Base-by-base conservation (phyloP, 1,139 yeast species). In the Meyerozyma guilliermondii region DNA sequence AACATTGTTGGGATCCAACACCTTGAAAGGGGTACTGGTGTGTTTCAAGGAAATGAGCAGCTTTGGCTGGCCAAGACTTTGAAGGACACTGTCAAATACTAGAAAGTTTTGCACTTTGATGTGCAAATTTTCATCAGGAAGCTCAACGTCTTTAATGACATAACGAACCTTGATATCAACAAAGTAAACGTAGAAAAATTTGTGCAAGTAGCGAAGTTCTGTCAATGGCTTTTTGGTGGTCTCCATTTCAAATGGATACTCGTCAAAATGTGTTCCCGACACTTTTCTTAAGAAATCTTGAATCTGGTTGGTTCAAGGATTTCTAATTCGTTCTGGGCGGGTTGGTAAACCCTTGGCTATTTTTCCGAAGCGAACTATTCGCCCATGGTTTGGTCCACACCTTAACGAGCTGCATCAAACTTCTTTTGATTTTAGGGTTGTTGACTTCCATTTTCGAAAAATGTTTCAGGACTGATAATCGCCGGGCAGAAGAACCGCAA, bases 401-500 rank as follows among this genome's bases (percentile, higher is more conserved):
- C 55, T 89, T 87, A 4, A 96, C 98, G 39, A 92, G 65, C 48
- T 87, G 83, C 55, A 92, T 83, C 42, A 87, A 72, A 1, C 89
- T 78, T 49, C 96, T 73, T 50, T 89, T 83, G 9, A 83, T 80
- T 28, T 69, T 74, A 5, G 63, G 65, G 52, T 52, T 70, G 5
- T 70, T 62, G 28, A 78, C 68, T 20, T 69, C 69, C 43, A 84
- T 79, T 40, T n/a, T 62, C 65, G 44, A 72, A 66, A 45, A 64
- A 69, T 4, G 88, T 75, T 50, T 87, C 95, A 0, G 98, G 97
- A 38, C 92, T 83, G 11, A 91, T 91, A 47, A 92, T 81, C 0
- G 95, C 95, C 7, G 98, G 98, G 57, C 95, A 89, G 48, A 88
- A 76, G 52, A 87, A 84, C 47, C 98, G 72, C 50, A 92, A 69